Conservation (phyloP, 2,329 filamentous ascomycete genomes). For the Thermoascus crustaceus region DNA sequence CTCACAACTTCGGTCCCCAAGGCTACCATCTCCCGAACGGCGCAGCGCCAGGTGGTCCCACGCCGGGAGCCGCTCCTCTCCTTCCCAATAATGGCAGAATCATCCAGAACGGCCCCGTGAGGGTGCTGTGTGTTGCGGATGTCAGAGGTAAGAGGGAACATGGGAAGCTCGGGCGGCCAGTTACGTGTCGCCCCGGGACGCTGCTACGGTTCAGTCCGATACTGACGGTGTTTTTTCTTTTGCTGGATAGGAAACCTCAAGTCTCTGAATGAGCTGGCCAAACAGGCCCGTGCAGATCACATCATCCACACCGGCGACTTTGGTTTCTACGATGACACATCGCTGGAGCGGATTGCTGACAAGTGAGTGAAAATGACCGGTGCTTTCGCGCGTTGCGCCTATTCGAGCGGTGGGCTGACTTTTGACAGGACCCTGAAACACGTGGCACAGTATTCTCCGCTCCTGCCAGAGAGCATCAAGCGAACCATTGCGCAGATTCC, state of each 20-base stretch:
- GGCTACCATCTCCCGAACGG: slow-evolving; percentile 41
- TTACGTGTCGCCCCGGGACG: neutral
- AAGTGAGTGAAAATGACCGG: slow-evolving; percentile 56
- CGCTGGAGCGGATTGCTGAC: slow-evolving; percentile 92
- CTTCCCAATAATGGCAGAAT: slow-evolving; percentile 44
- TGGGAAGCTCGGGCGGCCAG: neutral
- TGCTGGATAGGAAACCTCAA: slow-evolving; percentile 92
- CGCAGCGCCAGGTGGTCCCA: slow-evolving; percentile 30
- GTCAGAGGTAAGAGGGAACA: slow-evolving; percentile 36
- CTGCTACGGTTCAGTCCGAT: no score
- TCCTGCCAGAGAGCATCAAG: slow-evolving; percentile 71
- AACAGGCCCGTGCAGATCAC: slow-evolving; percentile 88
- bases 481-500: slow-evolving; percentile 59
- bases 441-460: slow-evolving; percentile 94
- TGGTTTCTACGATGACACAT: slow-evolving; percentile 96
- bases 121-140: slow-evolving; percentile 44
- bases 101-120: slow-evolving; percentile 40
- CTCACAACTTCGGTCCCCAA: slow-evolving; percentile 36
- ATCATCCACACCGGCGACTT: slow-evolving; percentile 99
- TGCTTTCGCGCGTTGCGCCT: neutral
- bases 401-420: slow-evolving; percentile 6
- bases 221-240: slow-evolving; percentile 4
- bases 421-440: slow-evolving; percentile 79
- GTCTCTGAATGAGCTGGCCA: slow-evolving; percentile 93
- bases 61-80: slow-evolving; percentile 40